A percentile compares a stretch with the other conserved stretches of the same genome.
phyloP scores from a whole-genome alignment of 805 yeast genomes.

The Wickerhamomyces queroliae region DNA sequence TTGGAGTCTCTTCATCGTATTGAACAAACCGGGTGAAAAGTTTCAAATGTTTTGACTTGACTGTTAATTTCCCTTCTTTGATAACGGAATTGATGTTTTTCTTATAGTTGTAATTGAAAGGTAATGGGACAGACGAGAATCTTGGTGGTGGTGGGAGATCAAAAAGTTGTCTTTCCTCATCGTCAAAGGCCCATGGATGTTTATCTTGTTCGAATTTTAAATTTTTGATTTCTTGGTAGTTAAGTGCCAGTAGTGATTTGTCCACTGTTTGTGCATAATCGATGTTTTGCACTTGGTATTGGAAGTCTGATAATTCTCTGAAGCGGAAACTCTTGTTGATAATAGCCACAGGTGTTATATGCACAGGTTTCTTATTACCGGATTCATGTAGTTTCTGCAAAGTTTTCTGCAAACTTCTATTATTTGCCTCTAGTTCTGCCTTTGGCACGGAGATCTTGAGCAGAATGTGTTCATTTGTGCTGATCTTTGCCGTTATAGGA shows the following conservation, averaged over 20 bases:
- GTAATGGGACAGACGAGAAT: conserved; percentile 69
- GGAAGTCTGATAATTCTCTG: conserved; percentile 86
- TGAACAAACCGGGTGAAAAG: conserved; percentile 49
- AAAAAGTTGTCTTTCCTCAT: conserved; percentile 20
- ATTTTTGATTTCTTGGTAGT: conserved; percentile 33
- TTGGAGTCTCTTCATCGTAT: conserved; percentile 44
- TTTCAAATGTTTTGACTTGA: conserved; percentile 39
- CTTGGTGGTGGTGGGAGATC: conserved; percentile 84
- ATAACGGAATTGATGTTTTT: conserved; percentile 57
- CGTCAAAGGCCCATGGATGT: conserved; percentile 29
- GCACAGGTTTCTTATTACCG: conserved; percentile 31
- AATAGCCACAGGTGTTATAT: conserved; percentile 58
- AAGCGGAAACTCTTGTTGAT: conserved; percentile 68
- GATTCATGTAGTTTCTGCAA: conserved; percentile 24
- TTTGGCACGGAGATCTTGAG: conserved; percentile 59
- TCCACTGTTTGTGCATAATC: conserved; percentile 36
- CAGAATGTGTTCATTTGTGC: conserved; percentile 49
- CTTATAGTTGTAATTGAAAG: conserved; percentile 71
- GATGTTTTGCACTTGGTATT: conserved; percentile 56
- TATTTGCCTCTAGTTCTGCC: conserved; percentile 34
- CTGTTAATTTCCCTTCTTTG: conserved; percentile 42
- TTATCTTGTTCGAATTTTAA: conserved; percentile 30
- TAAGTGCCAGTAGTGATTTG: conserved; percentile 35
- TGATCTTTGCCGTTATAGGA: conserved; percentile 52
- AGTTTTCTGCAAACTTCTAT: conserved; percentile 38